Base-by-base conservation (phyloP, 257 asterid species). In the Solanum gandarillasii region DNA sequence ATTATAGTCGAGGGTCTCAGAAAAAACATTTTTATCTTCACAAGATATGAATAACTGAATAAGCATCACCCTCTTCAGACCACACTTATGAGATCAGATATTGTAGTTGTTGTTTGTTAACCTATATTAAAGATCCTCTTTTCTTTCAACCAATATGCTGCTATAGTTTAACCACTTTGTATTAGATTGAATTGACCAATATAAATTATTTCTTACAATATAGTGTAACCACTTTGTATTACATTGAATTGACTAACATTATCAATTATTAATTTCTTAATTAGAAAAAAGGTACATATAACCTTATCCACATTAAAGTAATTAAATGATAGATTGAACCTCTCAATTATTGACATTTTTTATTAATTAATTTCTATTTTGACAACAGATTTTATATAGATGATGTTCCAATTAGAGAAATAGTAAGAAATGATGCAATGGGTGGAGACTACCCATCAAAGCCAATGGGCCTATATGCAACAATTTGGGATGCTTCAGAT, bases 401-500 rank as follows among this genome's bases (percentile, higher is more conserved):
- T 36, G 93, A 95, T 83, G 85, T 95, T 65, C 99, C 99, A 12
- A 93, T 96, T 6, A 91, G 98, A 7, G 98, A 94, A 76, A 96
- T 96, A 60, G 88, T 86, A 25, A 86, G 91, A 10, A 92, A 90
- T 10, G 97, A 92, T 1, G 98, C 87, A 14, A 95, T 96, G 99
- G 98, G 98, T 13, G 95, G 88, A 34, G 99, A 96, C 90, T 96
- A 91, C 83, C 99, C 99, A 32, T 93, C 97, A 25, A 96, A 96
- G 87, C 99, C 99, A 3, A 96, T 96, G 98, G 94, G 93, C 39
- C 72, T 96, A 46, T 96, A 94, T 70, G 99, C 99, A 41, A 96
- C 99, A 29, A 95, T 95, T 70, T 96, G 99, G 99, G 99, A 96
- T 76, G 99, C 96, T 27, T 96, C 99, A 0, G 98, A 93, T 48